These are phyloP conservation scores for Pythium dissotocum DNA, from an alignment of 352 stramenopile species.

Conservation along the genomic window DNA sequence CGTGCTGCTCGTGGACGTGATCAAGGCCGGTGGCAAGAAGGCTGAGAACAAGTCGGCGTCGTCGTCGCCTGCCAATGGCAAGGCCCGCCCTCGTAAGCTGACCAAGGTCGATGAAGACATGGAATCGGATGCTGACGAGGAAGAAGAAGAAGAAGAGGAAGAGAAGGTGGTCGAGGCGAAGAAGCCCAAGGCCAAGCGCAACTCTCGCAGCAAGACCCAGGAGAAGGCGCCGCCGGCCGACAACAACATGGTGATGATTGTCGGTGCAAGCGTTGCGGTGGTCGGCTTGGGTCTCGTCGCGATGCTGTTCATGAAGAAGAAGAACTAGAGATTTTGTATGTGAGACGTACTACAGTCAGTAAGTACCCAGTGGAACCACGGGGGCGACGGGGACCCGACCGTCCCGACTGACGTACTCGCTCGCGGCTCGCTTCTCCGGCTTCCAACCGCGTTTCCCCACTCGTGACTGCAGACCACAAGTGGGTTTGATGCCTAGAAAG, in stretches of 20 bases:
- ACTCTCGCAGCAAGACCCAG: not conserved
- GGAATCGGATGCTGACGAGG: conserved; percentile 37
- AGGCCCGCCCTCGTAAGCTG: conserved; percentile 49
- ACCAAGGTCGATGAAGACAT: conserved; percentile 84
- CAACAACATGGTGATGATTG: conserved; percentile 28
- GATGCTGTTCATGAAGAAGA: conserved; percentile 65
- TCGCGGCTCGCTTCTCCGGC: not conserved
- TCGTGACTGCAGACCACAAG: conserved; percentile 28
- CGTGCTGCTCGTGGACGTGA: conserved; percentile 78
- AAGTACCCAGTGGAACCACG: not conserved
- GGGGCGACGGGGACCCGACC: not conserved
- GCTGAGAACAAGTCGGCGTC: conserved; percentile 17
- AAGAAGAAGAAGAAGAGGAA: conserved; percentile 46
- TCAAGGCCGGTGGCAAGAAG: conserved; percentile 42
- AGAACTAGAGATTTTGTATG: conserved; percentile 42
- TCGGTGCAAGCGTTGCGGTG: conserved; percentile 31
- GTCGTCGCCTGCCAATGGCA: conserved; percentile 29
- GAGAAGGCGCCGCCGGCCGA: not conserved
- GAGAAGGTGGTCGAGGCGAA: conserved; percentile 31
- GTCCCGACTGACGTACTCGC: not conserved
- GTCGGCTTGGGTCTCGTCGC: conserved; percentile 50
- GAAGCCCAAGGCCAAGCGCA: conserved; percentile 37
- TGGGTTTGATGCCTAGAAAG: conserved; percentile 4
- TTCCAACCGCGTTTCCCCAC: not conserved
- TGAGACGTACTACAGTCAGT: not conserved